These are phyloP conservation scores for Aspergillus brasiliensis DNA, from an alignment of 2,329 filamentous ascomycete genomes.

Conservation along the genomic window DNA sequence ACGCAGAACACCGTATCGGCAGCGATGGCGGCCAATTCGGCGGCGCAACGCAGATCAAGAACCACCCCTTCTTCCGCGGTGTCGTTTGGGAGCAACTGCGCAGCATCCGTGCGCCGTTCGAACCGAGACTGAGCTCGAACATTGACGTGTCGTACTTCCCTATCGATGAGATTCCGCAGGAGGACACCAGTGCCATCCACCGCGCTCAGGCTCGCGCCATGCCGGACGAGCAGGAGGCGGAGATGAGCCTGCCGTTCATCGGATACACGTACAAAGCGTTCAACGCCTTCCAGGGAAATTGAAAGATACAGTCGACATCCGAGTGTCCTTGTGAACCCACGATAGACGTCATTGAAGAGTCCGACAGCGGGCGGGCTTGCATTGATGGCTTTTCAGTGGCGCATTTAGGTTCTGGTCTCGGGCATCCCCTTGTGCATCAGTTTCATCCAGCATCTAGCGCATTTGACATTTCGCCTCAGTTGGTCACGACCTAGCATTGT, in stretches of 20 bases:
- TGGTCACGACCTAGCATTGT: slow-evolving; percentile 31
- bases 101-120: slow-evolving; percentile 91
- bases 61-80: slow-evolving; percentile 92
- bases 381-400: slow-evolving; percentile 25
- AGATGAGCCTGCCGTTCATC: slow-evolving; percentile 95
- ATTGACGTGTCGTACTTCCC: slow-evolving; percentile 99
- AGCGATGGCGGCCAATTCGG: slow-evolving; percentile 60
- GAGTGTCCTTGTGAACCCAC: slow-evolving; percentile 21
- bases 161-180: slow-evolving; percentile 96
- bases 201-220: slow-evolving; percentile 78
- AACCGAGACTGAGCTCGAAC: slow-evolving; percentile 88
- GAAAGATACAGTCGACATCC: slow-evolving; percentile 25
- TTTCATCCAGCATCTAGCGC: slow-evolving; percentile 41
- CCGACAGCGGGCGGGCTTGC: slow-evolving; percentile 39
- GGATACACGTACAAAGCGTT: slow-evolving; percentile 99
- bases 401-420: slow-evolving; percentile 25
- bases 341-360: slow-evolving; percentile 24
- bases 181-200: slow-evolving; percentile 84
- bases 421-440: slow-evolving; percentile 28
- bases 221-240: slow-evolving; percentile 77
- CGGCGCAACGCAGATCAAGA: slow-evolving; percentile 89
- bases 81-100: slow-evolving; percentile 93
- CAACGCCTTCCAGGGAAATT: slow-evolving; percentile 60
- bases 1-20: slow-evolving; percentile 88
- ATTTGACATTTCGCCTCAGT: slow-evolving; percentile 23